phyloP scores from a whole-genome alignment of 75 land plant genomes.

The Selaginella tamariscina region DNA sequence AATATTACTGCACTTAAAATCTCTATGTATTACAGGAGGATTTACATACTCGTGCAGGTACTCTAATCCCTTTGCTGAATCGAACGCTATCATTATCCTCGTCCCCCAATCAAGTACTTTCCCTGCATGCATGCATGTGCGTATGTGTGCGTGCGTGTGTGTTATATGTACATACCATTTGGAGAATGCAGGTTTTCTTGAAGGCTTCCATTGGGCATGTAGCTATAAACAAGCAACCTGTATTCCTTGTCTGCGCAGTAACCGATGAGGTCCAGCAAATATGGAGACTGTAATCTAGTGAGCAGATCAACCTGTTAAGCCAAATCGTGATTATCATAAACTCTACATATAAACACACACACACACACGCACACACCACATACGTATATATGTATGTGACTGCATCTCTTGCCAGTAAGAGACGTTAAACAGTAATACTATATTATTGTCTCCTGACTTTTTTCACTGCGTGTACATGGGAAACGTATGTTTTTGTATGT shows the following conservation, averaged over 20 bases:
- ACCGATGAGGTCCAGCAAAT: slow-evolving; percentile 53
- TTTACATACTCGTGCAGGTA: slow-evolving; percentile 16
- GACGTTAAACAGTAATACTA: background rate
- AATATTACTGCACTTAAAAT: slow-evolving; percentile 11
- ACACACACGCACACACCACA: background rate
- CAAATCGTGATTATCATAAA: background rate
- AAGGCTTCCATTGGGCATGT: slow-evolving; percentile 76
- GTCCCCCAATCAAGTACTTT: slow-evolving; percentile 55
- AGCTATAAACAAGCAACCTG: slow-evolving; percentile 65
- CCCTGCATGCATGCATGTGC: background rate
- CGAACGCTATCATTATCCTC: slow-evolving; percentile 51
- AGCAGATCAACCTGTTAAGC: slow-evolving; percentile 53
- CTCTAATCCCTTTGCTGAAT: slow-evolving; percentile 68
- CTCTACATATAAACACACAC: background rate
- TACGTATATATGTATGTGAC: background rate
- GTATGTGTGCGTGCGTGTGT: background rate
- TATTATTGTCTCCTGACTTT: background rate
- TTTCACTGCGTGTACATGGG: background rate
- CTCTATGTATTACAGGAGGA: background rate
- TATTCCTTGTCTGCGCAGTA: slow-evolving; percentile 56
- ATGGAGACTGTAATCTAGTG: slow-evolving; percentile 46
- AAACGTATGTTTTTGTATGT: background rate
- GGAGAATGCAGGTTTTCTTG: slow-evolving; percentile 75
- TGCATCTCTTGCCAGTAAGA: background rate
- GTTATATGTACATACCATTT: slow-evolving; percentile 17